phyloP scores from a whole-genome alignment of 192 early-diverging fungal genomes.

The Umbelopsis ramanniana region DNA sequence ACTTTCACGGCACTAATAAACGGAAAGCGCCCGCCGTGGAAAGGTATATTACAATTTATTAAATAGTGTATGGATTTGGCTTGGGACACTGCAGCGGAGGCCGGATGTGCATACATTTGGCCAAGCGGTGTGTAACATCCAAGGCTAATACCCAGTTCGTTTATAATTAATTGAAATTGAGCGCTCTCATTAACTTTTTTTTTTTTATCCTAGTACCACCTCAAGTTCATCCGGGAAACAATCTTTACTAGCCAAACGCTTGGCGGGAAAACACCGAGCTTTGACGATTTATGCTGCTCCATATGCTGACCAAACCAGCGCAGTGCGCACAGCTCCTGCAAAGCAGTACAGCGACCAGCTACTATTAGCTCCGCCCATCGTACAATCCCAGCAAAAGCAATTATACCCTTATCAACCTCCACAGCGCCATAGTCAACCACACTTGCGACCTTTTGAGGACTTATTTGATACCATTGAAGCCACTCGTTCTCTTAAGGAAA shows the following conservation, averaged over 20 bases:
- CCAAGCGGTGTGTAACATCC: slow-evolving; percentile 8
- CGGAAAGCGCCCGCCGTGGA: not conserved
- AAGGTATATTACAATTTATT: slow-evolving; percentile 13
- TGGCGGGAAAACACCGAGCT: slow-evolving; percentile 10
- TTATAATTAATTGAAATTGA: not conserved
- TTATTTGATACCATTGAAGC: slow-evolving; percentile 65
- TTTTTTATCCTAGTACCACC: not conserved
- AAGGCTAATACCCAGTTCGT: not conserved
- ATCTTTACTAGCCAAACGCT: slow-evolving; percentile 13
- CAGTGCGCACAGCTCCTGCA: slow-evolving; percentile 1
- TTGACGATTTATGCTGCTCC: slow-evolving; percentile 15
- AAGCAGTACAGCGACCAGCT: slow-evolving; percentile 13
- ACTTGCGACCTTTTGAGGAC: slow-evolving; percentile 55
- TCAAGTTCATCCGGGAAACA: slow-evolving; percentile 6
- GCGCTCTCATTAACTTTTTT: not conserved
- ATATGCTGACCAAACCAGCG: slow-evolving; percentile 1
- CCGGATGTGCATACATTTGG: not conserved
- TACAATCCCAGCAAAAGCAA: slow-evolving; percentile 21
- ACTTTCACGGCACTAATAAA: slow-evolving; percentile 2
- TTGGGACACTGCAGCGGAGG: slow-evolving; percentile 14
- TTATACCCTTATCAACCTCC: slow-evolving; percentile 1
- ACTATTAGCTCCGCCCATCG: slow-evolving; percentile 14
- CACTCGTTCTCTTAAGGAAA: slow-evolving; percentile 62
- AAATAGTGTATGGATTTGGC: not conserved
- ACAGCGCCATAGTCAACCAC: not conserved